Evolutionary conservation across 495 filamentous ascomycete species (phyloP).

Genomic region (Immersiella caudata): DNA sequence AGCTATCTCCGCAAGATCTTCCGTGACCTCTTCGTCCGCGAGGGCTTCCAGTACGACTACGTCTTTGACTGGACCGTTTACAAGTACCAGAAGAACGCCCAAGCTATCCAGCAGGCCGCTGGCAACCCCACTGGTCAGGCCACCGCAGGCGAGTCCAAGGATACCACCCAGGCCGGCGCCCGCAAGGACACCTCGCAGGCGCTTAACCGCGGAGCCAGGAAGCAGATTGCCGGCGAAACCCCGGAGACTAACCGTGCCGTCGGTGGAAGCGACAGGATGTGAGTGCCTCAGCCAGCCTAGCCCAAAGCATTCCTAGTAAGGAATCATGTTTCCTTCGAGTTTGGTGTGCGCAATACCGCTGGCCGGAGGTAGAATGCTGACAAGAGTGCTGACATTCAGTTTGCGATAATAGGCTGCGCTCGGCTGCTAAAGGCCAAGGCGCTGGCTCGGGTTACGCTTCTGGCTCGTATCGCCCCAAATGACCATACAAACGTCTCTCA

Average conservation of each 20-base stretch:
- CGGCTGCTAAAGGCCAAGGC: conserved; percentile 85
- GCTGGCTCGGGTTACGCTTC: conserved; percentile 62
- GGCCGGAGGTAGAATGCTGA: conserved; percentile 70
- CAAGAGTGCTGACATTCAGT: conserved; percentile 82
- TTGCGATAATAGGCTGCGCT: conserved; percentile 92
- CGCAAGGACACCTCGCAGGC: conserved; percentile 62
- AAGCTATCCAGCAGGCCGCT: conserved; percentile 56
- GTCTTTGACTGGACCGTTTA: conserved; percentile 99
- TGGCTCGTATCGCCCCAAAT: conserved; percentile 75
- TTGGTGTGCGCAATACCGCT: conserved; percentile 82
- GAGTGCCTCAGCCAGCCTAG: conserved; percentile 71
- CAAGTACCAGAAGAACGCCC: conserved; percentile 99
- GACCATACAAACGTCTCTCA: conserved; percentile 39
- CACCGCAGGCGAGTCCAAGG: conserved; percentile 59
- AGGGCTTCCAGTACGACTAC: conserved; percentile 99
- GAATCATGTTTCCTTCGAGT: conserved; percentile 83
- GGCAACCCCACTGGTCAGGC: conserved; percentile 53
- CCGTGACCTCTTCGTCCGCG: conserved; percentile 98
- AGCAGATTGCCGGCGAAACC: conserved; percentile 79
- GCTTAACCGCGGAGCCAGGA: conserved; percentile 75
- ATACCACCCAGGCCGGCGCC: conserved; percentile 56
- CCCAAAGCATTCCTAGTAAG: conserved; percentile 88
- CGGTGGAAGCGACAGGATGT: conserved; percentile 97
- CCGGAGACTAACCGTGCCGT: conserved; percentile 86
- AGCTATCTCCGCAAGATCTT: conserved; percentile 99